These are phyloP conservation scores for Xylaria telfairii DNA, from an alignment of 495 filamentous ascomycete genomes.

Conservation along the genomic window DNA sequence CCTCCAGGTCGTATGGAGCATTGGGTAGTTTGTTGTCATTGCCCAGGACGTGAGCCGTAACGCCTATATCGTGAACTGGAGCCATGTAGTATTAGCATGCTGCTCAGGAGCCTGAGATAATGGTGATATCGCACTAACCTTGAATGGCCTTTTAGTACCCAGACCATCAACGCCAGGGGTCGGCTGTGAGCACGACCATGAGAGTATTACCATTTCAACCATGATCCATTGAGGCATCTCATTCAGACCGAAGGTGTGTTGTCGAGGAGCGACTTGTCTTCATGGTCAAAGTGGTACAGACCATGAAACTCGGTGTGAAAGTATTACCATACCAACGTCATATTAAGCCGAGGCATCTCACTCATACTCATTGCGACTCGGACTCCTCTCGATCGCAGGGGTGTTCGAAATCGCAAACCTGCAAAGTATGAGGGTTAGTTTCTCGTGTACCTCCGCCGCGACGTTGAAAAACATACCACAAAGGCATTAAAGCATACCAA, in stretches of 20 bases:
- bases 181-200: slow-evolving; percentile 27
- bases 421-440: neutral
- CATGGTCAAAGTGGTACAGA: neutral
- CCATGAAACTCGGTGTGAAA: neutral
- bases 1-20: slow-evolving; percentile 25
- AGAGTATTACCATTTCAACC: slow-evolving; percentile 24
- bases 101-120: neutral
- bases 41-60: slow-evolving; percentile 23
- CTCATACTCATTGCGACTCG: slow-evolving; percentile 22
- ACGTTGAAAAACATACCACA: neutral
- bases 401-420: slow-evolving; percentile 19
- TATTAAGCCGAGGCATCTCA: slow-evolving; percentile 18
- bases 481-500: slow-evolving; percentile 20
- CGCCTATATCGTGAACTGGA: slow-evolving; percentile 16
- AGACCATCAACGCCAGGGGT: slow-evolving; percentile 22
- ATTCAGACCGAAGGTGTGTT: slow-evolving; percentile 15
- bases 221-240: slow-evolving; percentile 21
- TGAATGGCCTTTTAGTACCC: slow-evolving; percentile 16
- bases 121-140: neutral
- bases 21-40: slow-evolving; percentile 21
- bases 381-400: slow-evolving; percentile 12
- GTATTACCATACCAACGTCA: slow-evolving; percentile 19
- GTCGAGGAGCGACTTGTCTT: neutral
- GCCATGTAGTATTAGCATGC: neutral
- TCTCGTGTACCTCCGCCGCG: too few species aligned